Base-by-base conservation (phyloP, 2,329 filamentous ascomycete genomes). In the Calonectria multiphialidica region DNA sequence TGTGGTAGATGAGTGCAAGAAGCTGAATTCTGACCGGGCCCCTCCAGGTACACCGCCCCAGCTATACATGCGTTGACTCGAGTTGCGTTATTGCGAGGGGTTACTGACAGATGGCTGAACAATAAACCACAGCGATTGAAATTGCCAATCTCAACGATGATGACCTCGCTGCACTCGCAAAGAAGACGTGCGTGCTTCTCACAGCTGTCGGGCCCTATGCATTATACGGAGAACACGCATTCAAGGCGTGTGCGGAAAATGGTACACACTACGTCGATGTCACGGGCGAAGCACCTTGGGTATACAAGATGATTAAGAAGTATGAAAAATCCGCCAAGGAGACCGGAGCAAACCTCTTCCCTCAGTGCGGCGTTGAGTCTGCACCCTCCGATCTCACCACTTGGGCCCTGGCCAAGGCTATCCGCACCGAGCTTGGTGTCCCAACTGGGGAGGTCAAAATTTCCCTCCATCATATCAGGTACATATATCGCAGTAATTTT, bases 231-330 rank as follows among this genome's bases (percentile, higher is more conserved):
- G 90, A 92, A 78, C 81, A 85, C 74, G 88, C 88, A 23, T 90
- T 92, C 82, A 89, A 87, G 78, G 90, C 90, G 7, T 93, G 91
- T 78, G 90, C 90, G 65, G 87, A 90, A 78, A 84, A 87, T 66
- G 91, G 91, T 73, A 93, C 91, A 1, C 90, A 93, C 80, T 93
- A 93, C 76, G 80, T 93, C 44, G 91, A 93, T 79, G 88, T 88
- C 55, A 93, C 90, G 0, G 91, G 91, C 65, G 91, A 93, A 80
- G 83, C 87, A 13, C 87, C 89, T 2, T 93, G 88, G 84, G 88
- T 90, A 21, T 80, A 83, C n/a, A 82, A 83, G 30, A 93, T 93
- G 91, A 89, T 91, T 73, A 84, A 85, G 66, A 90, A 90, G 77
- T 91, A 93, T 78, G 88, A 90, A 67, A 77, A 80, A 2, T 80